Percentiles rank a stretch among this genome's conserved stretches.
Evolutionary conservation across 1,284 basidiomycete genomes (phyloP).

Genomic region (Naganishia liquefaciens): DNA sequence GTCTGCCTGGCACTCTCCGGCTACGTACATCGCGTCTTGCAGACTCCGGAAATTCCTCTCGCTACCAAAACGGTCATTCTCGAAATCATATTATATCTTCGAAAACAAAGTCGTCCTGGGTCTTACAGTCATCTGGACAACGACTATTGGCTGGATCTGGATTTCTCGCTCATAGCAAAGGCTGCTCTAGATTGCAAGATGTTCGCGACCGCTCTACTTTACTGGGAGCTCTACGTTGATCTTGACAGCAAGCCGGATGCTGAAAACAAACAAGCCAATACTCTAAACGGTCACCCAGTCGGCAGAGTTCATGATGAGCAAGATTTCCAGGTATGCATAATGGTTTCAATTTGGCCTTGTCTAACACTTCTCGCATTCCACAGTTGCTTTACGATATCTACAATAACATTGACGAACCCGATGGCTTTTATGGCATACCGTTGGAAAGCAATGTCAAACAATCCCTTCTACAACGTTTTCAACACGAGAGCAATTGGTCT

Average conservation of each 20-base stretch:
- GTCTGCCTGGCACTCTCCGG: slow-evolving; percentile 32
- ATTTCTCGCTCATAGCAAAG: slow-evolving; percentile 69
- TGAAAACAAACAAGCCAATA: slow-evolving; percentile 10
- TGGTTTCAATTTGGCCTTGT: not conserved
- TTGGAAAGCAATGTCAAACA: slow-evolving; percentile 67
- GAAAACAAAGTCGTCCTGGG: slow-evolving; percentile 62
- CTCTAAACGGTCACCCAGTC: not conserved
- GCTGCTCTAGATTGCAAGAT: slow-evolving; percentile 76
- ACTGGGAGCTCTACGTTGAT: slow-evolving; percentile 77
- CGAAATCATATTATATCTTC: slow-evolving; percentile 76
- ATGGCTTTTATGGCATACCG: slow-evolving; percentile 93
- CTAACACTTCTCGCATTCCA: slow-evolving; percentile 56
- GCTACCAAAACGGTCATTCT: slow-evolving; percentile 68
- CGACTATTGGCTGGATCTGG: slow-evolving; percentile 81
- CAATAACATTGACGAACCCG: slow-evolving; percentile 91
- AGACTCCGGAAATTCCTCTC: slow-evolving; percentile 54
- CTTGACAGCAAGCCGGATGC: slow-evolving; percentile 45
- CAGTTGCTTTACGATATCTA: slow-evolving; percentile 85
- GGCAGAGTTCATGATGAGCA: not conserved
- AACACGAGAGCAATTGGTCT: slow-evolving; percentile 90
- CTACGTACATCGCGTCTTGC: slow-evolving; percentile 57
- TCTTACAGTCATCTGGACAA: slow-evolving; percentile 63
- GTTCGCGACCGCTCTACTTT: slow-evolving; percentile 85
- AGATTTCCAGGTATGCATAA: not conserved
- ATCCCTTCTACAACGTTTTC: slow-evolving; percentile 78